Conservation (phyloP, 169 alveolate genomes). For the Miamiensis avidus region DNA sequence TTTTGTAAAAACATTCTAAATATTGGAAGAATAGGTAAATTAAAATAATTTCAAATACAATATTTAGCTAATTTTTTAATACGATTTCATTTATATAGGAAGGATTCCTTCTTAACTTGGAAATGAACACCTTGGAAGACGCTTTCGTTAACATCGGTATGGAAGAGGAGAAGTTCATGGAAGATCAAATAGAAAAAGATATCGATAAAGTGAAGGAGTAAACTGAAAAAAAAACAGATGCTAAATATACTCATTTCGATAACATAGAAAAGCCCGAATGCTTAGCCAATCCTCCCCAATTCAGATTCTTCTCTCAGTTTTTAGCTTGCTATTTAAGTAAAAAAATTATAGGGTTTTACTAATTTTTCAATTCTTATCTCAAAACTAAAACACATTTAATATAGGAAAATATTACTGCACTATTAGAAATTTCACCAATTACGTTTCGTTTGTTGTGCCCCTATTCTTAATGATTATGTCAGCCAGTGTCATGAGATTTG, state of each 20-base stretch:
- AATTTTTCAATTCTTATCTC: too few relatives aligned
- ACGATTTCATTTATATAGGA: too few relatives aligned
- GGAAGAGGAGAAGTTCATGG: constrained; percentile 54
- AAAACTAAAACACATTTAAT: too few relatives aligned
- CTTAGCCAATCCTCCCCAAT: neutral
- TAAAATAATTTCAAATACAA: neutral
- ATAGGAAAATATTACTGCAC: constrained; percentile 11
- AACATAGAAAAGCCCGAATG: constrained; percentile 8
- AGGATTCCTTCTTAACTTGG: constrained; percentile 22
- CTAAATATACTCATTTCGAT: constrained; percentile 3
- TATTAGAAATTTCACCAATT: constrained; percentile 17
- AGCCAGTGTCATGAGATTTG: neutral
- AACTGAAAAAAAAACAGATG: neutral
- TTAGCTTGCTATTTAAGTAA: constrained; percentile 11
- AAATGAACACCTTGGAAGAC: constrained; percentile 62
- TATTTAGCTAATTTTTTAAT: too few relatives aligned
- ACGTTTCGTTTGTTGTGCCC: constrained; percentile 8
- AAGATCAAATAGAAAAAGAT: neutral
- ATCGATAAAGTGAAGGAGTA: neutral
- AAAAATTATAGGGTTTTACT: too few relatives aligned
- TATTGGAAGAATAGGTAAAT: constrained; percentile 21
- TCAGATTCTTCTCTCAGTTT: neutral
- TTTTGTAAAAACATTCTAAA: constrained; percentile 20
- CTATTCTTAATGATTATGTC: constrained; percentile 5
- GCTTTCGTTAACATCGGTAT: constrained; percentile 64